Evolutionary conservation across 352 stramenopile genomes (phyloP).

Genomic region (Pythium utonaiense): DNA sequence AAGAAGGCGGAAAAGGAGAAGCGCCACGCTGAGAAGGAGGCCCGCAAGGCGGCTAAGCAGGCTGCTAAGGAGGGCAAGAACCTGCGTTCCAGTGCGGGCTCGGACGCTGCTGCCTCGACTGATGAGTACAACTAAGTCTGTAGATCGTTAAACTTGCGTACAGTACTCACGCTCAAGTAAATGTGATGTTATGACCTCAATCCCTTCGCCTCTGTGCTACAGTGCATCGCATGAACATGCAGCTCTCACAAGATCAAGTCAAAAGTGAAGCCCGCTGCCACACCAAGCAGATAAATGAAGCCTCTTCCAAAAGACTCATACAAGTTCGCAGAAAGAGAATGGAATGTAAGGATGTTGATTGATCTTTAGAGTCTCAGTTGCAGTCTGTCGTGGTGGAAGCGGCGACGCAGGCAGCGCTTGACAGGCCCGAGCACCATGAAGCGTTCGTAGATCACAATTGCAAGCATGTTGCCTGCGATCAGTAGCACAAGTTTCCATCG

Average conservation of each 20-base stretch:
- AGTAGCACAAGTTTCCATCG: slow-evolving; percentile 34
- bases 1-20: slow-evolving; percentile 12
- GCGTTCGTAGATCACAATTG: slow-evolving; percentile 39
- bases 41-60: slow-evolving; percentile 7
- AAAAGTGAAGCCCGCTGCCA: no score
- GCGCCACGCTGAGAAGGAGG: slow-evolving; percentile 11
- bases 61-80: slow-evolving; percentile 1
- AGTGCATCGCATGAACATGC: no score
- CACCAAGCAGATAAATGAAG: no score
- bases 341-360: no score
- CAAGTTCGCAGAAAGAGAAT: no score
- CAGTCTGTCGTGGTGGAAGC: slow-evolving; percentile 27
- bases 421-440: slow-evolving; percentile 40
- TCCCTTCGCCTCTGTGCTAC: no score
- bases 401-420: slow-evolving; percentile 18
- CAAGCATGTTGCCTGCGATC: slow-evolving; percentile 30
- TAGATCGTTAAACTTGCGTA: no score
- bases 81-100: neutral
- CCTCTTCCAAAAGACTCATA: no score
- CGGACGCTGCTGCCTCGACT: neutral
- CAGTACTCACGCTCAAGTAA: neutral
- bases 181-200: neutral
- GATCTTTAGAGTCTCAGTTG: slow-evolving; percentile 27
- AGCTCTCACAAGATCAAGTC: no score
- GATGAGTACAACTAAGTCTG: no score